Conservation (phyloP, 805 yeast genomes). For the Myxozyma neotropica region DNA sequence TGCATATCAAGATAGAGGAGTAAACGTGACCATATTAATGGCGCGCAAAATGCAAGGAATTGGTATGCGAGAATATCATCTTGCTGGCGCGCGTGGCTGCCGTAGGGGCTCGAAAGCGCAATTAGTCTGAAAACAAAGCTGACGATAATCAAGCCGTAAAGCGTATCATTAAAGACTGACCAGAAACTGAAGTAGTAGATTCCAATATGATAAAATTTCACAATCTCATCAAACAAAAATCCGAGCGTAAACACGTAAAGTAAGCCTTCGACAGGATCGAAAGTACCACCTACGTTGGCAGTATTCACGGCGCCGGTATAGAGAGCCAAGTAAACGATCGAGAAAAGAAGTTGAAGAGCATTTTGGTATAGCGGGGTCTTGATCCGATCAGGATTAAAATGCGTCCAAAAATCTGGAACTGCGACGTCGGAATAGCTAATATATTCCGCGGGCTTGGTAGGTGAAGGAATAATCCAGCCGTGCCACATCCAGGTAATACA, state of each 20-base stretch:
- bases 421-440: conserved; percentile 63
- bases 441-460: conserved; percentile 67
- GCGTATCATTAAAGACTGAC: conserved; percentile 72
- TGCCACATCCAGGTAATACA: conserved; percentile 91
- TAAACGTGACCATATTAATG: conserved; percentile 82
- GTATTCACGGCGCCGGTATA: conserved; percentile 67
- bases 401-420: conserved; percentile 56
- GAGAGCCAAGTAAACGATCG: conserved; percentile 61
- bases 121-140: conserved; percentile 60
- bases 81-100: conserved; percentile 4
- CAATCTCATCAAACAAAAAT: conserved; percentile 64
- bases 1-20: conserved; percentile 76
- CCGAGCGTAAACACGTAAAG: conserved; percentile 70
- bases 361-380: conserved; percentile 84
- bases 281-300: conserved; percentile 47
- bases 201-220: conserved; percentile 78
- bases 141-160: conserved; percentile 58
- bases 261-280: conserved; percentile 54
- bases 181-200: conserved; percentile 67
- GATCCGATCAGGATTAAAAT: conserved; percentile 80
- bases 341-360: conserved; percentile 65
- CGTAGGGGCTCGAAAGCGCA: conserved; percentile 39
- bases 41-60: conserved; percentile 76
- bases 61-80: conserved; percentile 65
- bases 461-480: conserved; percentile 85